Percentiles rank a stretch among this genome's conserved stretches.
phyloP scores from a whole-genome alignment of 1,139 yeast genomes.

The Eremothecium gossypii region DNA sequence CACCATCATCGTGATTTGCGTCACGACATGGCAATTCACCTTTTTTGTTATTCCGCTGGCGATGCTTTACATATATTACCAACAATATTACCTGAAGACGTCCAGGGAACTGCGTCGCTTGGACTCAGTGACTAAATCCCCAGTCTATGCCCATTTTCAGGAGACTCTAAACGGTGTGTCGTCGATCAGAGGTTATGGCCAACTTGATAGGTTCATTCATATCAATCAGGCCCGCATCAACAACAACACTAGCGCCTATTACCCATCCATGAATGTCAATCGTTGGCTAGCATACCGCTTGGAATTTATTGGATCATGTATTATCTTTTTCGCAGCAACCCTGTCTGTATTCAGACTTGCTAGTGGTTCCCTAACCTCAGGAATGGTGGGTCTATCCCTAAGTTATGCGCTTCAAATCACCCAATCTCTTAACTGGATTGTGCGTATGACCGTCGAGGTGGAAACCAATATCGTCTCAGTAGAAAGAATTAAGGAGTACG shows the following conservation, averaged over 20 bases:
- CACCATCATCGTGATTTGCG: slow-evolving; percentile 72
- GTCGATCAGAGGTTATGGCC: slow-evolving; percentile 82
- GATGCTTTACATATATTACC: slow-evolving; percentile 69
- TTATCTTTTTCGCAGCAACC: slow-evolving; percentile 80
- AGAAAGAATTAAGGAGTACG: slow-evolving; percentile 86
- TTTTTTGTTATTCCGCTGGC: slow-evolving; percentile 64
- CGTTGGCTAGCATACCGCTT: slow-evolving; percentile 95
- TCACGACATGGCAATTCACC: slow-evolving; percentile 81
- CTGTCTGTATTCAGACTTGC: slow-evolving; percentile 62
- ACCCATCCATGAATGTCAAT: slow-evolving; percentile 88
- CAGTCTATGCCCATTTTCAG: slow-evolving; percentile 94
- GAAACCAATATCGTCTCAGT: slow-evolving; percentile 96
- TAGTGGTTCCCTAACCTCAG: slow-evolving; percentile 67
- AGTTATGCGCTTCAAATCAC: slow-evolving; percentile 89
- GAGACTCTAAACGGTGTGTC: slow-evolving; percentile 87
- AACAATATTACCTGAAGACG: slow-evolving; percentile 79
- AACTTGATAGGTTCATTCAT: slow-evolving; percentile 59
- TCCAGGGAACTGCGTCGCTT: slow-evolving; percentile 92
- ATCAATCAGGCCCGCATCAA: slow-evolving; percentile 75
- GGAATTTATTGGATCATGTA: slow-evolving; percentile 81
- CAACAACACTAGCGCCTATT: slow-evolving; percentile 79
- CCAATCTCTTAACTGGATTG: slow-evolving; percentile 93
- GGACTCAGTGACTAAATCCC: slow-evolving; percentile 88
- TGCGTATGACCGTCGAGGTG: slow-evolving; percentile 95
- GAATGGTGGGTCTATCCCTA: slow-evolving; percentile 86